Evolutionary conservation across 2,329 filamentous ascomycete genomes (phyloP), one percentile per base, ranked within the genome.

Genomic region (Rhinocladiella similis): DNA sequence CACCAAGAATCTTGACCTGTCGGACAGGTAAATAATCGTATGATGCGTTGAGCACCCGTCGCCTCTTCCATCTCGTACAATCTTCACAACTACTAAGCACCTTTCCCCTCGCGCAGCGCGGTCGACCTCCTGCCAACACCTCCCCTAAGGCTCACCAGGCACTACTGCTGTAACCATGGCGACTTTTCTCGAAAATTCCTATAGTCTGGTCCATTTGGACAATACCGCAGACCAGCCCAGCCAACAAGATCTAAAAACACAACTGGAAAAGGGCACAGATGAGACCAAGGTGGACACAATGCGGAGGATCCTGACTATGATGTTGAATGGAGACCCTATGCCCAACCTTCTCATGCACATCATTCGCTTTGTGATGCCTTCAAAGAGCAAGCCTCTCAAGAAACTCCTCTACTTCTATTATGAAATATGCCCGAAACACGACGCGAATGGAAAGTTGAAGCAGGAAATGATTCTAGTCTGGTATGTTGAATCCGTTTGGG

Each of bases 391-490:
- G 79, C 80, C 88, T 41, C 80, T 99, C 68, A 99, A 99, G 84
- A 99, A 99, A 80, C 83, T 99, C 60, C 84, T 99, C 54, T 99
- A 99, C 78, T 94, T 99, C 75, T 99, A 99, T 80, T 97, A 97
- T 73, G 94, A 99, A 77, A 63, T 66, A 52, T 97, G 94, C 74
- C 94, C 93, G 39, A 99, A 99, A 79, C 86, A 91, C 56, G 94
- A 99, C 75, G 81, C 87, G 52, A 87, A 81, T 70, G 94, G 94
- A 69, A 99, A 97, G 82, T 80, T 99, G 63, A 97, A 97, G 82
- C 94, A 99, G 77, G 94, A 99, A 78, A 97, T 97, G 91, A 99
- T 99, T 73, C 79, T 99, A 69, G 94, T 99, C 68, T 99, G 94
- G 93, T 97, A 77, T 66, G 81, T 72, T 73, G 66, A 42, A n/a